Evolutionary conservation across 345 rosid genomes (phyloP), one percentile per base, ranked within the genome.

Genomic region (Carallia brachiata): DNA sequence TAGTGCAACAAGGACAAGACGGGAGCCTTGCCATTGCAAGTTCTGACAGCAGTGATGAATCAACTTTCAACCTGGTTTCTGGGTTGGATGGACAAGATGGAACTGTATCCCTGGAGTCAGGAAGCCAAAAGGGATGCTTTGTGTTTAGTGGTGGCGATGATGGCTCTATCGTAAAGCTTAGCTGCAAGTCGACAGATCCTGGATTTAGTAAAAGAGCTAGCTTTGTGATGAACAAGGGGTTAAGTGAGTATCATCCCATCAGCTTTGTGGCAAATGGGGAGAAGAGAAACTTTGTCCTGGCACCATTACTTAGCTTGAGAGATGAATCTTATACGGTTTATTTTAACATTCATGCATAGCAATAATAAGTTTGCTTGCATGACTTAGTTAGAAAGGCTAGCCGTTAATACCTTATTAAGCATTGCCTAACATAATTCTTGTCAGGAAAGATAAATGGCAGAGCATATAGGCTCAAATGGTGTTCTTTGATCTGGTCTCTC

Each of bases 251-350:
- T 75, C 84, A 90, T 81, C 92, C 88, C 2, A 83, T 90, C 75
- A 95, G 97, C 83, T 95, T 95, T 19, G 85, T 84, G 59, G 93
- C 92, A 31, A 82, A 73, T 30, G 97, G 97, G 55, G 71, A 28
- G 0, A 70, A 63, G 23, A 82, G 90, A 77, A 85, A 86, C 76
- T 95, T 87, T 78, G 83, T 95, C 72, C 73, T 95, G 77, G 77
- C 72, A 2, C 97, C 99, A 60, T 79, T 95, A 69, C 63, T 82
- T 47, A 92, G 88, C 83, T 81, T 86, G 28, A 83, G 83, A 68
- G 99, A 95, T 78, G 99, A 95, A 78, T 76, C 83, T 13, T 95
- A 91, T 66, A 90, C 87, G 55, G 84, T 84, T 73, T 90, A 95
- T 77, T 95, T 92, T 84, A 70, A 86, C 82, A 62, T 92, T 68